These are phyloP conservation scores for Fusarium sp. DNA, from an alignment of 2,329 filamentous ascomycete genomes.

Conservation along the genomic window DNA sequence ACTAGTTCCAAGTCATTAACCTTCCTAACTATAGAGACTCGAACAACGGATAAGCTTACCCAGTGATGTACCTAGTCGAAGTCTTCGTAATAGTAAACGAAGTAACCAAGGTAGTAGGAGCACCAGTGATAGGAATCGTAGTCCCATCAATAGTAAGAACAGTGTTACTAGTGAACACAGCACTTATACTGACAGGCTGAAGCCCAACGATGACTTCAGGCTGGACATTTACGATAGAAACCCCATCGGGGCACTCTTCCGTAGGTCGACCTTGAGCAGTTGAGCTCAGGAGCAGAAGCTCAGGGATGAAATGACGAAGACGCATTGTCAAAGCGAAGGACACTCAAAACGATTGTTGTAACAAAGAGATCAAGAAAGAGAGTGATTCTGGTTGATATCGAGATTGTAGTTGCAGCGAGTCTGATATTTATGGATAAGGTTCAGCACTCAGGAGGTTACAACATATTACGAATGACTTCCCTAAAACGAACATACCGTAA, in stretches of 20 bases:
- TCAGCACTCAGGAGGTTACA: not conserved
- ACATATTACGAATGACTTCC: not conserved
- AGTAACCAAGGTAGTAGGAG: slow-evolving; percentile 13
- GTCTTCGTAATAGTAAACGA: not conserved
- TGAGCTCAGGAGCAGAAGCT: slow-evolving; percentile 2
- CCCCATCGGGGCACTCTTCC: slow-evolving; percentile 1
- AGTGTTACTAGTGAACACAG: not conserved
- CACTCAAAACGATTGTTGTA: not conserved
- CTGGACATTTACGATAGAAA: not conserved
- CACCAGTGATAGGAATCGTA: slow-evolving; percentile 1
- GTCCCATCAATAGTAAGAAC: slow-evolving; percentile 2
- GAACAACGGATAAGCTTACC: not conserved
- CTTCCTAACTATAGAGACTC: accelerated
- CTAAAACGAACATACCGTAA: not conserved
- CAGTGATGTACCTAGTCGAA: slow-evolving; percentile 3
- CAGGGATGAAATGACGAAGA: not conserved
- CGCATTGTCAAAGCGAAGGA: slow-evolving; percentile 1
- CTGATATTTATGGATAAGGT: slow-evolving; percentile 7
- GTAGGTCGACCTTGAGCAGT: not conserved
- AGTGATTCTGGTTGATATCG: not conserved
- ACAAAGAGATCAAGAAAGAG: not conserved
- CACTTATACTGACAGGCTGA: slow-evolving; percentile 3
- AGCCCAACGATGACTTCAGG: slow-evolving; percentile 3
- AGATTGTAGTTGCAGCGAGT: not conserved
- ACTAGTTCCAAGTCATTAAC: not conserved